These are phyloP conservation scores for Talaromyces stipitatus DNA, from an alignment of 495 filamentous ascomycete species.

Conservation along the genomic window DNA sequence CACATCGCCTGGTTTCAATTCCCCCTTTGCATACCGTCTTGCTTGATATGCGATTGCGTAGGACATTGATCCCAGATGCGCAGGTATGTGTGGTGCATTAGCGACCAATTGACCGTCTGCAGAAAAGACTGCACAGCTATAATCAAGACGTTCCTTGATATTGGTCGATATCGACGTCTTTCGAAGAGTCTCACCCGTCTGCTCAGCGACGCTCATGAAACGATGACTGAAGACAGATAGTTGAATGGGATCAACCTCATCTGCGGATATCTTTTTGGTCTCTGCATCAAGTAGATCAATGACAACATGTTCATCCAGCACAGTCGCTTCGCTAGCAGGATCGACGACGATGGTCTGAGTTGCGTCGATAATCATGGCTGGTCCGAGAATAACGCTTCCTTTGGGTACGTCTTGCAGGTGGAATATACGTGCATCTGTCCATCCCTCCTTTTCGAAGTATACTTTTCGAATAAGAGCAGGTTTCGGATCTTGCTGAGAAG, in stretches of 20 bases:
- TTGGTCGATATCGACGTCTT: conserved; percentile 98
- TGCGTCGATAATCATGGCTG: conserved; percentile 86
- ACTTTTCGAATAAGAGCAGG: conserved; percentile 29
- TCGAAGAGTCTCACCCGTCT: conserved; percentile 92
- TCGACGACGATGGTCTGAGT: conserved; percentile 95
- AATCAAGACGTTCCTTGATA: conserved; percentile 95
- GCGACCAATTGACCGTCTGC: conserved; percentile 85
- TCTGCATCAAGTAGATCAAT: conserved; percentile 46
- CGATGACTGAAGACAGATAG: conserved; percentile 92
- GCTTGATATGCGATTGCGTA: conserved; percentile 92
- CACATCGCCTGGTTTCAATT: conserved; percentile 84
- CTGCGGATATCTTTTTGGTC: conserved; percentile 44
- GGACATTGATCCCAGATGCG: conserved; percentile 90
- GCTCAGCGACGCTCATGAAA: conserved; percentile 98
- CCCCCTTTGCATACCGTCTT: conserved; percentile 77
- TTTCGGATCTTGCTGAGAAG: conserved; percentile 14
- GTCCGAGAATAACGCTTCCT: conserved; percentile 72
- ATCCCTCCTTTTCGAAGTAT: conserved; percentile 56
- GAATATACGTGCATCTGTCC: conserved; percentile 78
- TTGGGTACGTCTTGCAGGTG: conserved; percentile 69
- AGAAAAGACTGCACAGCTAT: conserved; percentile 94
- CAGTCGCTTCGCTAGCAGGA: conserved; percentile 54
- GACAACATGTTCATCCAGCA: conserved; percentile 37
- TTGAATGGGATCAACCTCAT: conserved; percentile 70
- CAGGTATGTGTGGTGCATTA: conserved; percentile 90